Evolutionary conservation across 208 protist species (phyloP), one percentile per base, ranked within the genome.

Genomic region (Crithidia mellificae): DNA sequence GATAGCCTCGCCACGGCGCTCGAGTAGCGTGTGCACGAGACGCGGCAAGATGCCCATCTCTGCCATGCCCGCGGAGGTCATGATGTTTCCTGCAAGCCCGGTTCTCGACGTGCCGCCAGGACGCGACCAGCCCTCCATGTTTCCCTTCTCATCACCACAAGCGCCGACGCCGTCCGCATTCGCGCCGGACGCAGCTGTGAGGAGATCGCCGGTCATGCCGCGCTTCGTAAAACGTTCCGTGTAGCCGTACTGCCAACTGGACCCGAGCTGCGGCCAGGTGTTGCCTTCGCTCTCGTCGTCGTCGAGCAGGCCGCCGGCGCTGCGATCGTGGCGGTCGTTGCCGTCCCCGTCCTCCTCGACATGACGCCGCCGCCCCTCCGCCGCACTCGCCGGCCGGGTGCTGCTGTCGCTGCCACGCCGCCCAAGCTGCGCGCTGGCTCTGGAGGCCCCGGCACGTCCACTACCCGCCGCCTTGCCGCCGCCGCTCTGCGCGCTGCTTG

Each of bases 31-130:
- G 47, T 77, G 72, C 44, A 92, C 90, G 4, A 95, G 68, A 2
- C 90, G 85, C 9, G 90, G 90, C 27, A 95, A 56, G 38, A 95
- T 88, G 24, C 90, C 90, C 78, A 95, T 87, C 43, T 74, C 63
- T 34, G 44, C 49, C 41, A 58, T 72, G 52, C 44, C 46, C 34
- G 49, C 53, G 2, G 36, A 43, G 0, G 30, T 51, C 57, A 63
- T 63, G 19, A 52, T 14, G 68, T 24, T 30, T 15, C 53, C 41
- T 1, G 41, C 38, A 2, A 27, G 2, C 7, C 30, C 30, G n/a
- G n/a, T n/a, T 41, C 36, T 12, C 9, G 9, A 6, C 19, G 30
- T 19, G 30, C 2, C 6, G 17, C 41, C 20, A 27, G 12, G 3
- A 41, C 27, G 56, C 7, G 22, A 20, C 25, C 41, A 51, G 12